These are phyloP conservation scores for Digitaria exilis DNA, from an alignment of 202 grass and related monocot genomes.

Conservation along the genomic window DNA sequence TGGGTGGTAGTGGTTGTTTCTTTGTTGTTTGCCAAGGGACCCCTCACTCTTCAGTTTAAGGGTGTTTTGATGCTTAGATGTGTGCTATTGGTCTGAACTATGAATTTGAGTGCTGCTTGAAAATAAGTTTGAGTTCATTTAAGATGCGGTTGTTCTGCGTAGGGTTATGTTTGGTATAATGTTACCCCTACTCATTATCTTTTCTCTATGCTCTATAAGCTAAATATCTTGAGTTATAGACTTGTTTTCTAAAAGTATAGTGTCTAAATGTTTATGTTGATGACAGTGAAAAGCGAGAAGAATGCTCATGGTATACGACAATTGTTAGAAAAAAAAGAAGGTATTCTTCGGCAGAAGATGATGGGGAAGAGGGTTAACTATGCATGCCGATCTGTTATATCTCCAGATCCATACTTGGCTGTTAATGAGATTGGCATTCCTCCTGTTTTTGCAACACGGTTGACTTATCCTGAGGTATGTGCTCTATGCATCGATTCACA, in stretches of 20 bases:
- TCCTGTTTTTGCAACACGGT: conserved; percentile 79
- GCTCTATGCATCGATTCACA: conserved; percentile 7
- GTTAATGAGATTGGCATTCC: conserved; percentile 98
- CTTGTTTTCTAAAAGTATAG: conserved; percentile 8
- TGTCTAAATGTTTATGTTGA: conserved; percentile 39
- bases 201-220: neutral
- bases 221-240: neutral
- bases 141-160: neutral
- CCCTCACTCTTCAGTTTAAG: conserved; percentile 1
- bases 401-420: conserved; percentile 90
- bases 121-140: conserved; percentile 4
- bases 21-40: conserved; percentile 20
- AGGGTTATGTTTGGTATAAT: conserved; percentile 20
- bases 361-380: conserved; percentile 99
- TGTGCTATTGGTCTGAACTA: neutral
- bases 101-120: conserved; percentile 20
- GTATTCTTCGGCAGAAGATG: conserved; percentile 94
- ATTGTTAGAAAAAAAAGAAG: conserved; percentile 83
- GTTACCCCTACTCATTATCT: neutral
- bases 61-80: neutral
- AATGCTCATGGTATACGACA: conserved; percentile 71
- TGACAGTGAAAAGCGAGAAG: conserved; percentile 60
- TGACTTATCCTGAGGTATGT: conserved; percentile 92
- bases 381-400: conserved; percentile 94
- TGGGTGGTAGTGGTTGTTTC: neutral